Percentiles rank a stretch among this genome's conserved stretches.
Evolutionary conservation across 306 rosid genomes (phyloP).

Genomic region (Astragalus glycyphyllos): DNA sequence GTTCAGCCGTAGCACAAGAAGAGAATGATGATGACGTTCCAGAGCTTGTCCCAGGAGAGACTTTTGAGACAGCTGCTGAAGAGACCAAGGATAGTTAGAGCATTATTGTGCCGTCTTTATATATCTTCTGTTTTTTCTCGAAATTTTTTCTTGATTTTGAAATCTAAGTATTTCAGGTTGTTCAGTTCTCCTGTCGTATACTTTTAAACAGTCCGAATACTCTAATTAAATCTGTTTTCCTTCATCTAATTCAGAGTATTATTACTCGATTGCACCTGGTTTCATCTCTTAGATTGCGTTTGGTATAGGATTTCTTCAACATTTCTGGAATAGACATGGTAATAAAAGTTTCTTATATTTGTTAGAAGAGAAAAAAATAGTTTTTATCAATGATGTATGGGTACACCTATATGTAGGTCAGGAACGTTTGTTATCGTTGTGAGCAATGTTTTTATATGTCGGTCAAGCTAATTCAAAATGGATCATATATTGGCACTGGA

Average conservation of each 20-base stretch:
- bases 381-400: too few species aligned
- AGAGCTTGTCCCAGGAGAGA: slow-evolving; percentile 85
- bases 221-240: slow-evolving; percentile 44
- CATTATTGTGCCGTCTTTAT: slow-evolving; percentile 52
- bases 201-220: slow-evolving; percentile 45
- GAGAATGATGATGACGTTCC: slow-evolving; percentile 93
- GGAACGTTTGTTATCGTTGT: too few species aligned
- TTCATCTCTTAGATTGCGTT: neutral
- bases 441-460: too few species aligned
- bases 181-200: slow-evolving; percentile 43
- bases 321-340: neutral
- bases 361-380: neutral
- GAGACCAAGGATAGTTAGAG: slow-evolving; percentile 62
- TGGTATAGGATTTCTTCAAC: neutral
- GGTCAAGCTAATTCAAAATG: too few species aligned
- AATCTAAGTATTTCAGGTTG: slow-evolving; percentile 51
- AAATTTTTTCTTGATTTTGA: slow-evolving; percentile 12
- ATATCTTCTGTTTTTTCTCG: slow-evolving; percentile 44
- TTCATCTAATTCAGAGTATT: slow-evolving; percentile 21
- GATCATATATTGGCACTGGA: too few species aligned
- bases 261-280: neutral
- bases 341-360: neutral
- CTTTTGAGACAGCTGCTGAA: slow-evolving; percentile 88
- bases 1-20: slow-evolving; percentile 47
- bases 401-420: too few species aligned